Conservation (phyloP, 345 rosid genomes). For the Citrus medica region DNA sequence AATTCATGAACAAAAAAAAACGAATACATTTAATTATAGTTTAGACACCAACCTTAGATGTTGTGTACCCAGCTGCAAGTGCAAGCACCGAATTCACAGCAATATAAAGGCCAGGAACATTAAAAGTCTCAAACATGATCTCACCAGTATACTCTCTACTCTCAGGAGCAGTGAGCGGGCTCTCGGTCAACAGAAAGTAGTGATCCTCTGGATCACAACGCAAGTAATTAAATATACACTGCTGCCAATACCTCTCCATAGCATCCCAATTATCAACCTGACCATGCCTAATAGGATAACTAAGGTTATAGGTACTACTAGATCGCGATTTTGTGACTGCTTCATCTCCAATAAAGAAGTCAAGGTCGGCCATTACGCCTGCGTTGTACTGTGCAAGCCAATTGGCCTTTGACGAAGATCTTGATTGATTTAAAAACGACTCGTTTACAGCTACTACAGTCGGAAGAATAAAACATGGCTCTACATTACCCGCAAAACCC, state of each 20-base stretch:
- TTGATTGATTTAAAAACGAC: conserved; percentile 72
- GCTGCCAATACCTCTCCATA: conserved; percentile 99
- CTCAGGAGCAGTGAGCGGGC: conserved; percentile 97
- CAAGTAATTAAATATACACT: conserved; percentile 81
- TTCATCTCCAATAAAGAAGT: conserved; percentile 88
- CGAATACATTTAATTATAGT: background rate
- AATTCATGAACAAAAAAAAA: background rate
- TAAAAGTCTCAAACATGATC: conserved; percentile 93
- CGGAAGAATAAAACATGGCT: conserved; percentile 91
- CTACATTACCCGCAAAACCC: conserved; percentile 98
- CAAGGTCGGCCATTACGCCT: conserved; percentile 96
- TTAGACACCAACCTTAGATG: conserved; percentile 69
- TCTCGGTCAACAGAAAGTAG: conserved; percentile 89
- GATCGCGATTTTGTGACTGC: conserved; percentile 71
- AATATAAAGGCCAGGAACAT: conserved; percentile 91
- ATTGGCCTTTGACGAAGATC: conserved; percentile 62
- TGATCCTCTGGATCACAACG: conserved; percentile 99
- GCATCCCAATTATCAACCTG: conserved; percentile 98
- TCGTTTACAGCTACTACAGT: conserved; percentile 92
- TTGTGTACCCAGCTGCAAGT: conserved; percentile 93
- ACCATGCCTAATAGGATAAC: conserved; percentile 79
- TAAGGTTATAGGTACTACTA: conserved; percentile 72
- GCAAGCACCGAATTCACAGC: conserved; percentile 99
- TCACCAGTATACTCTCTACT: conserved; percentile 94
- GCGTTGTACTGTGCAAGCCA: conserved; percentile 87